Evolutionary conservation across 345 rosid genomes (phyloP), one percentile per base, ranked within the genome.

Genomic region (Salix arbutifolia): DNA sequence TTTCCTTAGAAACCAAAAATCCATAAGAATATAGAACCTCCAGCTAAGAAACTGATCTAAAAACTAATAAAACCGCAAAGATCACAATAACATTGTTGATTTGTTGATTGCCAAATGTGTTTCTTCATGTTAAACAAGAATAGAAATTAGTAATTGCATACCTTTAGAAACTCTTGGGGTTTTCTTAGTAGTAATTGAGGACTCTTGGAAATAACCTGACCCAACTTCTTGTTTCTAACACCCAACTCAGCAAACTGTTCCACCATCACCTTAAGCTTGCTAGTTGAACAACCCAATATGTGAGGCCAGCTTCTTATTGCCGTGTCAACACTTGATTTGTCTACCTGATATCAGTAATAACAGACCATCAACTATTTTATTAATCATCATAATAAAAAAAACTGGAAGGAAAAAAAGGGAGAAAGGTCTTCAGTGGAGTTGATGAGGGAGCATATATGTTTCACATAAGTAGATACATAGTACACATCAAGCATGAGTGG

Each of bases 251-350:
- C 87, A 75, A 92, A 82, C 64, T 86, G 87, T 35, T 88, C 87
- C 61, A 91, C 79, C 89, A 86, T 89, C 76, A 86, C 67, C 84
- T 85, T 81, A 77, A 92, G 78, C 85, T 88, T 90, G 77, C 87
- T 79, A 31, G 86, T 89, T 76, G 96, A 89, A 80, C 97, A 90
- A 38, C 97, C 99, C 74, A 95, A 78, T 48, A 95, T 58, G 71
- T 83, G 86, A 82, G 99, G 99, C 95, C 92, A 92, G 78, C 91
- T 81, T 84, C 78, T 88, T 70, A 95, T 82, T 74, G 93, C 96
- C 1, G 72, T 84, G 79, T 93, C 88, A 40, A 89, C 75, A 44
- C 81, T 83, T 65, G 62, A 75, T 88, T 87, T 84, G 6, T 89
- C 89, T 40, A 92, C 90, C 97, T 94, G 81, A 58, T 56, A 56